Evolutionary conservation across 371 early-diverging fungal species (phyloP), one percentile per base, ranked within the genome.

Genomic region (Nematocida displodere): DNA sequence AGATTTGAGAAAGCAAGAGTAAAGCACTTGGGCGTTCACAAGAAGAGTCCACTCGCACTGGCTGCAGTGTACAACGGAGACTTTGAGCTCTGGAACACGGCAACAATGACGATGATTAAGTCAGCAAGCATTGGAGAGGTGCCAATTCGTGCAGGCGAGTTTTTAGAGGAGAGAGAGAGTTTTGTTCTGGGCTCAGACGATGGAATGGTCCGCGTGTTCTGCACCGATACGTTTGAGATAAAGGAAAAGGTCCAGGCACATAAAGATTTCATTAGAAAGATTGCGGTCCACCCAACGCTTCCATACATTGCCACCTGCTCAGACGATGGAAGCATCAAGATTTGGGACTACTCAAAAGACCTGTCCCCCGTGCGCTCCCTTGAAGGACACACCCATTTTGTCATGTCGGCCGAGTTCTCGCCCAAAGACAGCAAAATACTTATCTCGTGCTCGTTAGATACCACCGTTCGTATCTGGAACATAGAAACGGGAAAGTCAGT

Each of bases 341-440:
- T 78, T 50, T 83, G 81, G 81, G 76, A 76, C 37, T 75, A 76
- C 37, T 59, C 61, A 1, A 44, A 67, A 29, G 66, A 62, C 22
- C 58, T 80, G 2, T 40, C 48, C 42, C 33, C 59, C 3, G 53
- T 68, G n/a, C 49, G 46, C 24, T 52, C 42, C 0, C 80, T 78
- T 49, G 61, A 67, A 42, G 83, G 80, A 7, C 80, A 81, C 42
- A 78, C 66, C 26, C 81, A 83, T 63, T 83, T 77, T 80, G 80
- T 83, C 0, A 83, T 83, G 83, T 71, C 66, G 47, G 59, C 64
- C 0, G 53, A 50, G 31, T 80, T 81, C 55, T 68, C 78, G 28
- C 54, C 71, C 5, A 76, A 63, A 36, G 80, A 82, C 40, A 58
- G 17, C 34, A 54, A 54, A 22, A 40, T 53, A 22, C 77, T 83